Conservation (phyloP, 1,284 basidiomycete genomes). For the Prillingera fragicola region DNA sequence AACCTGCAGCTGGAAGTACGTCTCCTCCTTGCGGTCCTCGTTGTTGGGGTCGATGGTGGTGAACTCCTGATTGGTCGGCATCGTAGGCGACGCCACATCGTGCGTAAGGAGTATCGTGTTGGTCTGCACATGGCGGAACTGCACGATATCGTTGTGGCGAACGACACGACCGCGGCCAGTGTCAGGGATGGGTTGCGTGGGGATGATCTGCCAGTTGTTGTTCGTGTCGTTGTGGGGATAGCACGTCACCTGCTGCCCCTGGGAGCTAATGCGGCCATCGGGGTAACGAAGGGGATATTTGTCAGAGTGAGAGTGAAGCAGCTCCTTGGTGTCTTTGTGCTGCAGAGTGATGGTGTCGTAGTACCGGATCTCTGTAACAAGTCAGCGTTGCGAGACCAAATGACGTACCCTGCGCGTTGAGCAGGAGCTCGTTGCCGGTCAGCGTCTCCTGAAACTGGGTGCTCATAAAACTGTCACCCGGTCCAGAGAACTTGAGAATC, state of each 20-base stretch:
- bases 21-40: constrained; percentile 69
- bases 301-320: constrained; percentile 86
- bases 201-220: constrained; percentile 93
- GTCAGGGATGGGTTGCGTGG: constrained; percentile 84
- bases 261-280: constrained; percentile 90
- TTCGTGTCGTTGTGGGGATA: constrained; percentile 69
- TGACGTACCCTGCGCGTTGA: constrained; percentile 86
- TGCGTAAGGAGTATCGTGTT: constrained; percentile 82
- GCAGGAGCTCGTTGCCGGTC: constrained; percentile 79
- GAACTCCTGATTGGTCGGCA: constrained; percentile 98
- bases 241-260: constrained; percentile 98
- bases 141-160: constrained; percentile 80
- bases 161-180: constrained; percentile 83
- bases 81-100: constrained; percentile 93
- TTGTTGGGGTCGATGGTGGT: constrained; percentile 76
- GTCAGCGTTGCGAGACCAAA: not conserved
- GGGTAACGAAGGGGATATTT: constrained; percentile 90
- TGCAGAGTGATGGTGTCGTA: constrained; percentile 80
- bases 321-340: constrained; percentile 90
- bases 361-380: constrained; percentile 77
- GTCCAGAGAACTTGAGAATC: constrained; percentile 80
- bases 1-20: constrained; percentile 71
- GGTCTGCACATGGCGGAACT: constrained; percentile 82
- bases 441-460: constrained; percentile 97
- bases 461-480: constrained; percentile 96